These are phyloP conservation scores for Maudiozyma barnettii DNA, from an alignment of 805 yeast genomes.

Conservation along the genomic window DNA sequence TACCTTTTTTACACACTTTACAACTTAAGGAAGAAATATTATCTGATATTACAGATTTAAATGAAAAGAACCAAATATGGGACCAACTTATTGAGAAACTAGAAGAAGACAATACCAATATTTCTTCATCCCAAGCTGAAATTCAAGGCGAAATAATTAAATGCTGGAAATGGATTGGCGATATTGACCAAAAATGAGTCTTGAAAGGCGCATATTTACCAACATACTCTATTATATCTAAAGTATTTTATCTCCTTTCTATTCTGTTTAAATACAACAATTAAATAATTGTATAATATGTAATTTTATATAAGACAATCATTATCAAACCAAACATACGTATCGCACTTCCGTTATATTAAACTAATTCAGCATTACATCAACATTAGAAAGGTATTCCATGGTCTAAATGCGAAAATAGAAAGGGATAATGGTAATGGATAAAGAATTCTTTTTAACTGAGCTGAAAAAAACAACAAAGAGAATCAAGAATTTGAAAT, in stretches of 20 bases:
- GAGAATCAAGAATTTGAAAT: too few species aligned
- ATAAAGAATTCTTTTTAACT: too few species aligned
- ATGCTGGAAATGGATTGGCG: constrained; percentile 71
- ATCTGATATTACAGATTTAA: constrained; percentile 16
- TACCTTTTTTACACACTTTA: constrained; percentile 51
- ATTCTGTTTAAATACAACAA: not conserved
- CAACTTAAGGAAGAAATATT: constrained; percentile 59
- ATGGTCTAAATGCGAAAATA: too few species aligned
- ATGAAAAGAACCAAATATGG: constrained; percentile 44
- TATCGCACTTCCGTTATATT: too few species aligned
- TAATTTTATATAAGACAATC: not conserved
- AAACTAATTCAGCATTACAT: too few species aligned
- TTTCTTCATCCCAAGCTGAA: constrained; percentile 52
- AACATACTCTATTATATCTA: too few species aligned
- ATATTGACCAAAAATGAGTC: not conserved
- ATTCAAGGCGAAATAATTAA: constrained; percentile 74
- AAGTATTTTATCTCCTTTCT: too few species aligned
- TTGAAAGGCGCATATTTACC: not conserved
- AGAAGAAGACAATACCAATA: constrained; percentile 44
- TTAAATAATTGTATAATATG: not conserved
- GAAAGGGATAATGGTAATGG: too few species aligned
- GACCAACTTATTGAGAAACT: constrained; percentile 40
- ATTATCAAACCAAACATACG: not conserved
- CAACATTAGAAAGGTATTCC: too few species aligned
- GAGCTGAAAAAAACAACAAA: too few species aligned